A percentile compares a stretch with the other conserved stretches of the same genome.
These are phyloP conservation scores for Aquilaria malaccensis DNA, from an alignment of 345 rosid species.

Conservation along the genomic window DNA sequence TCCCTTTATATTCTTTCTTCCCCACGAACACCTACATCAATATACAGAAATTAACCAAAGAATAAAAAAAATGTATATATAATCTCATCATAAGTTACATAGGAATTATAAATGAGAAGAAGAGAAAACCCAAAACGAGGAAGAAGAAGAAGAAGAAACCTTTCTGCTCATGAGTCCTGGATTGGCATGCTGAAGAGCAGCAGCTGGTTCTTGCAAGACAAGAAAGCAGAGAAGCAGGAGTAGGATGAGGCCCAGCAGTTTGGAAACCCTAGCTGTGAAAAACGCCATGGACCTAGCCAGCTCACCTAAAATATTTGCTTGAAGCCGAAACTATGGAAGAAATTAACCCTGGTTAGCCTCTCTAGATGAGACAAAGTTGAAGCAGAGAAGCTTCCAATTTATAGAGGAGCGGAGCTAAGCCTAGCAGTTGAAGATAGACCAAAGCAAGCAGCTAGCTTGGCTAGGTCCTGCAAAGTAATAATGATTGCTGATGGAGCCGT, in stretches of 20 bases:
- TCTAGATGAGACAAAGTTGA: neutral
- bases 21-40: neutral
- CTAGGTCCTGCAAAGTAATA: neutral
- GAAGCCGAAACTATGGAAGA: neutral
- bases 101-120: neutral
- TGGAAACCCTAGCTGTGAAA: slow-evolving; percentile 5
- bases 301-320: too few relatives aligned
- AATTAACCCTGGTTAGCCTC: neutral
- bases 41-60: neutral
- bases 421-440: neutral
- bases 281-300: slow-evolving; percentile 9
- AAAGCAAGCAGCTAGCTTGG: neutral
- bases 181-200: slow-evolving; percentile 24
- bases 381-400: slow-evolving; percentile 14
- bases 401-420: slow-evolving; percentile 13
- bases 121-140: neutral
- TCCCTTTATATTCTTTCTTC: neutral
- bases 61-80: neutral
- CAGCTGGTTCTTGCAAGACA: slow-evolving; percentile 27
- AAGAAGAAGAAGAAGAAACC: slow-evolving; percentile 15
- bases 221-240: slow-evolving; percentile 27
- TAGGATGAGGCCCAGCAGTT: neutral
- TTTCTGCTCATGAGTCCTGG: slow-evolving; percentile 20
- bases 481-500: slow-evolving; percentile 60
- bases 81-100: neutral